phyloP scores from a whole-genome alignment of 306 rosid genomes.

The Trichosanthes truncata region DNA sequence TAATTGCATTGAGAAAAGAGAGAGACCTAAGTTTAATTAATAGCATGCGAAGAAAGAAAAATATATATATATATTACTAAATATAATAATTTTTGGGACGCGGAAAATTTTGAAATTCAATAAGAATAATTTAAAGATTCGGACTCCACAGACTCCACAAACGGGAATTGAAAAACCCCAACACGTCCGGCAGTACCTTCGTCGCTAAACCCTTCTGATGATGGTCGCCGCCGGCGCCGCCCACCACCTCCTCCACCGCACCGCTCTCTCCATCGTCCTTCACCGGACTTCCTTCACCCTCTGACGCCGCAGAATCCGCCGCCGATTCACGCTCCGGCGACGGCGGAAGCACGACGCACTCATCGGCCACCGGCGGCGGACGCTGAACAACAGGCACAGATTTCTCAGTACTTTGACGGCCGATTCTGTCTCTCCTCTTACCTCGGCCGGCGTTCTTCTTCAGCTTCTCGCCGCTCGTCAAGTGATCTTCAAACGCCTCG shows the following conservation, averaged over 20 bases:
- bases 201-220: slow-evolving; percentile 45
- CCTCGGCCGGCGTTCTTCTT: slow-evolving; percentile 23
- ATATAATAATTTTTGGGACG: slow-evolving; percentile 4
- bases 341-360: not conserved
- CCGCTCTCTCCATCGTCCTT: not conserved
- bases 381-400: not conserved
- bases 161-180: slow-evolving; percentile 56
- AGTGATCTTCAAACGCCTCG: slow-evolving; percentile 54
- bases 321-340: not conserved
- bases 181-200: slow-evolving; percentile 65
- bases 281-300: not conserved
- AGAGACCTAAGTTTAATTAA: not conserved
- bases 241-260: slow-evolving; percentile 10
- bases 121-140: slow-evolving; percentile 24
- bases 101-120: slow-evolving; percentile 9
- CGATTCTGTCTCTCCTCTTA: slow-evolving; percentile 22
- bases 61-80: not conserved
- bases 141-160: slow-evolving; percentile 71
- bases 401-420: slow-evolving; percentile 10
- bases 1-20: not conserved
- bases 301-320: not conserved
- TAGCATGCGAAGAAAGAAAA: not conserved
- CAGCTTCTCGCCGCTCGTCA: slow-evolving; percentile 31
- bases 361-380: not conserved
- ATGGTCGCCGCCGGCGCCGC: slow-evolving; percentile 22